Conservation (phyloP, 2,329 filamentous ascomycete genomes). For the Xylaria sp. region DNA sequence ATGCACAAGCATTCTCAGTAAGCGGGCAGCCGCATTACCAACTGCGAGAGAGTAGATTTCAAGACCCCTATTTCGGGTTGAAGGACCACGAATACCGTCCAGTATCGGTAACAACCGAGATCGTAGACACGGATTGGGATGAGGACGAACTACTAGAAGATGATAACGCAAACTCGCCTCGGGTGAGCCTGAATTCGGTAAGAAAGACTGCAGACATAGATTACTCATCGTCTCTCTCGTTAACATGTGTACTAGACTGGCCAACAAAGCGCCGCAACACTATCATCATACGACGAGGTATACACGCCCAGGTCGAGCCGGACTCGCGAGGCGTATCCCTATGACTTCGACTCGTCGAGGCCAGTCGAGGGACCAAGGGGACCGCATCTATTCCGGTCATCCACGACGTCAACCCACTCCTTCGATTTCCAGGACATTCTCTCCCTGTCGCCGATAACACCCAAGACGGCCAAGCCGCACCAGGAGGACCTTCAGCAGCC, state of each 20-base stretch:
- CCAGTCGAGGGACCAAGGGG: slow-evolving; percentile 83
- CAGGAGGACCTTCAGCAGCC: slow-evolving; percentile 53
- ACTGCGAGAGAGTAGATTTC: slow-evolving; percentile 63
- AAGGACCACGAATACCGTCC: slow-evolving; percentile 68
- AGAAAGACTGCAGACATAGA: slow-evolving; percentile 49
- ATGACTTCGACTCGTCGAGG: slow-evolving; percentile 69
- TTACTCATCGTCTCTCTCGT: neutral
- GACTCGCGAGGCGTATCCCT: slow-evolving; percentile 69
- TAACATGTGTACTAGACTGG: slow-evolving; percentile 62
- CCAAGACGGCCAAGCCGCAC: slow-evolving; percentile 64
- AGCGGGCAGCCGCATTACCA: slow-evolving; percentile 56
- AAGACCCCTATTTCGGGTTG: slow-evolving; percentile 71
- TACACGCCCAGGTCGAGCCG: slow-evolving; percentile 78
- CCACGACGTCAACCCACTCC: slow-evolving; percentile 66
- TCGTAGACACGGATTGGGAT: slow-evolving; percentile 79
- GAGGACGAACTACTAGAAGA: slow-evolving; percentile 74
- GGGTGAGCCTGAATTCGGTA: slow-evolving; percentile 78
- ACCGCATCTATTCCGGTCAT: slow-evolving; percentile 85
- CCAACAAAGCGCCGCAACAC: slow-evolving; percentile 82
- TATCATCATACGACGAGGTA: slow-evolving; percentile 87
- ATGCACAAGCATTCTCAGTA: slow-evolving; percentile 45
- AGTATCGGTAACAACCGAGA: slow-evolving; percentile 78
- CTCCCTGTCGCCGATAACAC: slow-evolving; percentile 78
- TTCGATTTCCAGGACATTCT: slow-evolving; percentile 65
- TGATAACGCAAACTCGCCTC: slow-evolving; percentile 67